Evolutionary conservation across 495 filamentous ascomycete genomes (phyloP), one percentile per base, ranked within the genome.

Genomic region (Xylaria sp.): DNA sequence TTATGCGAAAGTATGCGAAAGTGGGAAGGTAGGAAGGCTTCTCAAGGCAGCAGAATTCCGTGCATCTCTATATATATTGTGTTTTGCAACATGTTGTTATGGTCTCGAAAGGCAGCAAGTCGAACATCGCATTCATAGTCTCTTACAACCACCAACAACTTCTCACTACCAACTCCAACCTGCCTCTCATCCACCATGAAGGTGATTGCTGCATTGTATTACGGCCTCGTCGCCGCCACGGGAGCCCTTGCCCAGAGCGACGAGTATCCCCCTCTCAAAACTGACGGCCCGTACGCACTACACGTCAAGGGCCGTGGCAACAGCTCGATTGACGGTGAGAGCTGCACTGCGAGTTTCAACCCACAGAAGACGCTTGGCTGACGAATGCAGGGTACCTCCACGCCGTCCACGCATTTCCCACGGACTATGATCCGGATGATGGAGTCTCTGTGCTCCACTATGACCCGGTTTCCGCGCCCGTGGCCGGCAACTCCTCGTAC

Each of bases 241-340:
- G 46, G 63, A 26, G 63, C 63, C 48, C 63, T 67, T 53, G 31
- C 63, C 46, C 63, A 67, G 63, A 43, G 48, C 48, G 35, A 40
- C n/a, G 63, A 67, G 1, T 67, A 41, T 33, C 63, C 63, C 63
- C 33, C 31, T 67, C n/a, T 67, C 12, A 67, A 67, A 29, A 24
- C 63, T n/a, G 17, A 21, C 2, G 63, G 63, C 46, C 63, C 63
- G 9, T 67, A 67, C 63, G 63, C 63, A 55, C 31, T 67, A n/a
- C 63, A 67, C 33, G 63, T 67, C 63, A 67, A 53, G 48, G 63
- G 63, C 46, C 63, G 41, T 40, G 19, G 63, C n/a, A 67, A 67
- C 33, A 67, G 63, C 63, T 67, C 48, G 33, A 67, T 67, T 55
- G 63, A 67, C 48, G 63, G 63, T 67, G 33, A 67, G 63, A 67